A percentile compares a stretch with the other conserved stretches of the same genome.
Conservation (phyloP, 495 filamentous ascomycete species). For the Xylaria scruposa region DNA sequence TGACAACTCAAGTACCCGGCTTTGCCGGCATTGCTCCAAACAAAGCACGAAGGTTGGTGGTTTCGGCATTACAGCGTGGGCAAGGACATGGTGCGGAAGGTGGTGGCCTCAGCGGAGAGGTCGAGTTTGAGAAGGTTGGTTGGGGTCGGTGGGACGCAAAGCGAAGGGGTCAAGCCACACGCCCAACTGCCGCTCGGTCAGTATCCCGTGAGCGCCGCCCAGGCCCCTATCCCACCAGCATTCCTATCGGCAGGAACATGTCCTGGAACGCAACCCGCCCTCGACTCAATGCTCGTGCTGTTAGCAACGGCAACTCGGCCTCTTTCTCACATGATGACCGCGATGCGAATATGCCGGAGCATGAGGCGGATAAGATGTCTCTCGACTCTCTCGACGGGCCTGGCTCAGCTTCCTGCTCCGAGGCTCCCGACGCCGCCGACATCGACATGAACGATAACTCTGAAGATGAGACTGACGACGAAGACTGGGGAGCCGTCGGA, state of each 20-base stretch:
- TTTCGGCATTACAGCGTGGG: conserved; percentile 80
- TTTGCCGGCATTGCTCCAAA: conserved; percentile 90
- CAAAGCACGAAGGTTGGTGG: conserved; percentile 88
- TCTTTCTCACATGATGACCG: conserved; percentile 76
- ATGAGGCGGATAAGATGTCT: conserved; percentile 97
- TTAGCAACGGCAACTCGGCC: conserved; percentile 72
- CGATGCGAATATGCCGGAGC: conserved; percentile 74
- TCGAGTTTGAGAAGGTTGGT: conserved; percentile 93
- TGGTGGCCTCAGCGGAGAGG: conserved; percentile 74
- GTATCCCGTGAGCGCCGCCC: conserved; percentile 53
- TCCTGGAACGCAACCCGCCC: conserved; percentile 55
- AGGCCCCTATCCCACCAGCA: conserved; percentile 60
- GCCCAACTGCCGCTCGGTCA: conserved; percentile 45
- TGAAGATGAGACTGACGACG: conserved; percentile 91
- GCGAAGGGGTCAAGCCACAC: conserved; percentile 68
- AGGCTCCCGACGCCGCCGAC: conserved; percentile 75
- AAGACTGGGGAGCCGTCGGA: conserved; percentile 94
- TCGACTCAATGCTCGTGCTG: conserved; percentile 56
- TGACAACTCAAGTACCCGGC: conserved; percentile 91
- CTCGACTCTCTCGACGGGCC: conserved; percentile 83
- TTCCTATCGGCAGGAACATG: conserved; percentile 68
- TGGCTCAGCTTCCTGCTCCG: conserved; percentile 74
- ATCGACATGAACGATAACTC: conserved; percentile 69
- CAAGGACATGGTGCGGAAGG: conserved; percentile 60
- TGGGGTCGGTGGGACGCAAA: conserved; percentile 97